Conservation (phyloP, 1,284 basidiomycete genomes). For the Porogramme epimiltina region DNA sequence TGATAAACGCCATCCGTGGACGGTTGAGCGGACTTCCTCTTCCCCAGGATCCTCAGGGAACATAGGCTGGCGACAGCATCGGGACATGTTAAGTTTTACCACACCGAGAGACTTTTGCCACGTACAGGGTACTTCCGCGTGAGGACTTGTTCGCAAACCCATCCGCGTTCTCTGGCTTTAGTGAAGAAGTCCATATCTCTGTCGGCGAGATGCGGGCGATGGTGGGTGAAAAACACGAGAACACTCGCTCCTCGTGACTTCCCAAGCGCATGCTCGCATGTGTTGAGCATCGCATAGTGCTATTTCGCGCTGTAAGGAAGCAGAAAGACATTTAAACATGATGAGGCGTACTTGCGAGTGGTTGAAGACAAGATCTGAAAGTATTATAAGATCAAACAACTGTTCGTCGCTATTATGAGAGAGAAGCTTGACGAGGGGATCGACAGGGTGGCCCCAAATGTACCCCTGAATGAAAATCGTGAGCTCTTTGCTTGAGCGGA, state of each 20-base stretch:
- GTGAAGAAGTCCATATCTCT: slow-evolving; percentile 86
- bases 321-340: neutral
- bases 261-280: slow-evolving; percentile 59
- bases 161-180: slow-evolving; percentile 67
- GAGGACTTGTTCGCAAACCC: slow-evolving; percentile 77
- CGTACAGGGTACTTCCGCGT: slow-evolving; percentile 66
- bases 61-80: neutral
- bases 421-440: slow-evolving; percentile 48
- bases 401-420: slow-evolving; percentile 8
- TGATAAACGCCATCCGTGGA: neutral
- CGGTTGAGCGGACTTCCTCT: neutral
- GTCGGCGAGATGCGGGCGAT: slow-evolving; percentile 83
- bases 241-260: slow-evolving; percentile 44
- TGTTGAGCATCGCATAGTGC: slow-evolving; percentile 83
- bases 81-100: neutral
- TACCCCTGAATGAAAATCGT: slow-evolving; percentile 64
- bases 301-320: slow-evolving; percentile 32
- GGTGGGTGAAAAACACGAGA: slow-evolving; percentile 93
- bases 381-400: slow-evolving; percentile 80
- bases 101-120: neutral
- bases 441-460: slow-evolving; percentile 82
- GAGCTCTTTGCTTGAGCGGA: neutral
- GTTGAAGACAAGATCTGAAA: slow-evolving; percentile 93
- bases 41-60: neutral
- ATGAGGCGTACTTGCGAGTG: slow-evolving; percentile 70